Base-by-base conservation (phyloP, 306 rosid species). In the Sicyos edulis region DNA sequence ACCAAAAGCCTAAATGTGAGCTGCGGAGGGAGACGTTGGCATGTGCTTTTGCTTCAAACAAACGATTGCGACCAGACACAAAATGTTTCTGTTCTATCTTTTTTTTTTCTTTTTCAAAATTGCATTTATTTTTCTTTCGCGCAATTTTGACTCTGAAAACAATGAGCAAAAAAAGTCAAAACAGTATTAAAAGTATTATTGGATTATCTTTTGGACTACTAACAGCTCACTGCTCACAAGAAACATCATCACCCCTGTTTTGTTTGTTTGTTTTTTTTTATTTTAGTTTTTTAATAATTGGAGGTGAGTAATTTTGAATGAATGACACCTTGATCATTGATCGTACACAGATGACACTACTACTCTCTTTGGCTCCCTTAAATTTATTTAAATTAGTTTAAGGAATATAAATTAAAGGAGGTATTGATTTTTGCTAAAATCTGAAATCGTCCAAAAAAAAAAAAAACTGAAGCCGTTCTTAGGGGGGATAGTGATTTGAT, bases 61-160 rank as follows among this genome's bases (percentile, higher is more conserved):
- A 62, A 37, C 12, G 49, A n/a, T 9, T 37, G 24, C 70, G 22
- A 40, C n/a, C 52, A 19, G 52, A 64, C 70, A 40, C 51, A 64
- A 19, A 19, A 64, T 17, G 70, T 64, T 64, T 64, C 51, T 64
- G 53, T 64, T 22, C 32, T 58, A 6, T 58, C 15, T 24, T 58
- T 24, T 5, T 22, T 22, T 56, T 1, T 54, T 19, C 17, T 17
- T 55, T 58, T 59, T 59, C 44, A 59, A 16, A 62, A 16, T 62
- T 62, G 22, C 5, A 37, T 62, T 62, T 17, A 37, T n/a, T 19
- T 65, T 44, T 45, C 10, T 63, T 63, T n/a, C 29, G 70, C 26
- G 7, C 16, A 63, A 37, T 26, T 37, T 63, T 63, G 70, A 63
- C 70, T 63, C 70, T n/a, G 70, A 37, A 63, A 37, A 63, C 14